These are phyloP conservation scores for Paramecium primaurelia DNA, from an alignment of 73 alveolate species.

Conservation along the genomic window DNA sequence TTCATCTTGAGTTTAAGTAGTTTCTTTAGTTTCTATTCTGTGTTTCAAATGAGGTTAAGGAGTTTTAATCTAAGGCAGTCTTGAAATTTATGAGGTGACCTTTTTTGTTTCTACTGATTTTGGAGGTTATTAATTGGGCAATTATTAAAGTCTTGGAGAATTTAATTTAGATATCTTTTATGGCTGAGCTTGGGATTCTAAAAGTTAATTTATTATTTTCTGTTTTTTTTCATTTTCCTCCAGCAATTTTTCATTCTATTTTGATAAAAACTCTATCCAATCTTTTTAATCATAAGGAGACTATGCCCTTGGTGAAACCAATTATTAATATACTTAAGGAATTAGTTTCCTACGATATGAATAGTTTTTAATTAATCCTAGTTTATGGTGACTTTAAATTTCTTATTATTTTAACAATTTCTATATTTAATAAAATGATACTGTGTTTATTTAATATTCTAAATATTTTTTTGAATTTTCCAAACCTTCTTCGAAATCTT, in stretches of 20 bases:
- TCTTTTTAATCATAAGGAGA: not conserved
- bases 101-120: constrained; percentile 12
- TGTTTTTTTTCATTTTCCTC: not conserved
- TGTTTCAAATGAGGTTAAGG: not conserved
- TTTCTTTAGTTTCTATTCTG: not conserved
- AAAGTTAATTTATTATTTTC: not conserved
- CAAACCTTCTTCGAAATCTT: not conserved
- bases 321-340: not conserved
- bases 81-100: not conserved
- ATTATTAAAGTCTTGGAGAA: not conserved
- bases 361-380: not conserved
- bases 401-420: not conserved
- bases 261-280: not conserved
- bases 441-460: not conserved
- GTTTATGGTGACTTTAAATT: not conserved
- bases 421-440: not conserved
- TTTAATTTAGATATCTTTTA: not conserved
- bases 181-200: not conserved
- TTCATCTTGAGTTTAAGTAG: not conserved
- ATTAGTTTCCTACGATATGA: not conserved
- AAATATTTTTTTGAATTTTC: not conserved
- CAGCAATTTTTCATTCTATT: not conserved
- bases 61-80: not conserved
- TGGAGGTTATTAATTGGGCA: not conserved
- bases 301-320: not conserved